Evolutionary conservation across 2,329 filamentous ascomycete species (phyloP).

Genomic region (Claviceps africana): DNA sequence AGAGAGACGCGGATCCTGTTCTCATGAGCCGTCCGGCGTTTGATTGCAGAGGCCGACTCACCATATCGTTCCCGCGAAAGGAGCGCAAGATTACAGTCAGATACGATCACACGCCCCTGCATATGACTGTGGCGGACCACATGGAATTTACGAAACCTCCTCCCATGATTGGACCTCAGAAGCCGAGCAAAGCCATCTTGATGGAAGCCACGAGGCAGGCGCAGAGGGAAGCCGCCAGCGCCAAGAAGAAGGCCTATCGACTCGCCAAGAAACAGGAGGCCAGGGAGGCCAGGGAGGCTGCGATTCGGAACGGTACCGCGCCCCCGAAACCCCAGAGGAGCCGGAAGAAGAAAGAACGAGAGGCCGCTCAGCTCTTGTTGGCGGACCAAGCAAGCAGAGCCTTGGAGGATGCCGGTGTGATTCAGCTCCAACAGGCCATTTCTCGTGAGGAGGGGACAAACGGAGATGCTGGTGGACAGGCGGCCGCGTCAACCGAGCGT

Average conservation of each 20-base stretch:
- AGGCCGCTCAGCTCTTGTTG: slow-evolving; percentile 6
- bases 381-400: slow-evolving; percentile 4
- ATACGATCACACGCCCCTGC: slow-evolving; percentile 43
- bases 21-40: slow-evolving; percentile 40
- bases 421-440: slow-evolving; percentile 2
- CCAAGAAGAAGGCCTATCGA: slow-evolving; percentile 12
- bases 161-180: slow-evolving; percentile 19
- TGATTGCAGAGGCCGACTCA: slow-evolving; percentile 40
- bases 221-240: slow-evolving; percentile 13
- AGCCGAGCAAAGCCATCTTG: slow-evolving; percentile 4
- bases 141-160: slow-evolving; percentile 32
- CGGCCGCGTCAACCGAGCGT: slow-evolving; percentile 4
- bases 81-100: slow-evolving; percentile 35
- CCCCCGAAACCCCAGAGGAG: slow-evolving; percentile 16
- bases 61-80: slow-evolving; percentile 34
- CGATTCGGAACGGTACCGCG: background rate
- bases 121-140: slow-evolving; percentile 39
- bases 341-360: slow-evolving; percentile 9
- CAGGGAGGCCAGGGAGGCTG: slow-evolving; percentile 11
- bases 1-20: slow-evolving; percentile 30
- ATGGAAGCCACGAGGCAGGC: slow-evolving; percentile 10
- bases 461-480: background rate
- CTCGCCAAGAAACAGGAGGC: slow-evolving; percentile 16
- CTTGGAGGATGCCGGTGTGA: slow-evolving; percentile 1
- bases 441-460: background rate